Conservation (phyloP, 2,329 filamentous ascomycete genomes). For the Lomentospora prolificans region DNA sequence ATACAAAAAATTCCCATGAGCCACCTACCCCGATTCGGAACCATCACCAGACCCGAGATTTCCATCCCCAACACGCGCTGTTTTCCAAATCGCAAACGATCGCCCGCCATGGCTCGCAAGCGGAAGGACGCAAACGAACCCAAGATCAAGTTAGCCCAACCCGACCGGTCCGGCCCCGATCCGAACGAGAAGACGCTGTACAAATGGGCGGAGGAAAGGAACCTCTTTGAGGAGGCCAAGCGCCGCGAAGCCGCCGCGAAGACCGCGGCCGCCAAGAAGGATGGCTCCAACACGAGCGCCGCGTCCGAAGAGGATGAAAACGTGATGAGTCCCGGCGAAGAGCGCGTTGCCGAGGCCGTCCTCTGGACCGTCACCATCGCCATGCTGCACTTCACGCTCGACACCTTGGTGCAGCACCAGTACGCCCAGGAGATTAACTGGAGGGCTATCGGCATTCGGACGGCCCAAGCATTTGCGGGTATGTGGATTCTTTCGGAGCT, state of each 20-base stretch:
- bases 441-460: conserved; percentile 41
- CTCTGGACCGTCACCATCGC: conserved; percentile 54
- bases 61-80: background rate
- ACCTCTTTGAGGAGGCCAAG: conserved; percentile 44
- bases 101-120: conserved; percentile 33
- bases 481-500: conserved; percentile 13
- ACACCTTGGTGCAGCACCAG: conserved; percentile 70
- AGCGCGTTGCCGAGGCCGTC: conserved; percentile 44
- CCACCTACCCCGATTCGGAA: background rate
- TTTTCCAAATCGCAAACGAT: background rate
- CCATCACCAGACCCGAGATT: background rate
- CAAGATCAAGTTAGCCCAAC: conserved; percentile 55
- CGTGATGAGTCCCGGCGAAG: conserved; percentile 32
- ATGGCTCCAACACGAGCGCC: conserved; percentile 7
- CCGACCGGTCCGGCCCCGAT: conserved; percentile 50
- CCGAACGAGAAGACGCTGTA: conserved; percentile 58
- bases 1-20: no score
- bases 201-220: conserved; percentile 56
- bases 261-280: conserved; percentile 12
- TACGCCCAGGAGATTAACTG: conserved; percentile 60
- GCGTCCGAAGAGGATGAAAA: conserved; percentile 19
- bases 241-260: conserved; percentile 23
- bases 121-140: conserved; percentile 35
- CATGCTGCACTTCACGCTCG: conserved; percentile 68
- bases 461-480: conserved; percentile 44